phyloP scores from a whole-genome alignment of 73 alveolate species.

The Symbiodinium natans region DNA sequence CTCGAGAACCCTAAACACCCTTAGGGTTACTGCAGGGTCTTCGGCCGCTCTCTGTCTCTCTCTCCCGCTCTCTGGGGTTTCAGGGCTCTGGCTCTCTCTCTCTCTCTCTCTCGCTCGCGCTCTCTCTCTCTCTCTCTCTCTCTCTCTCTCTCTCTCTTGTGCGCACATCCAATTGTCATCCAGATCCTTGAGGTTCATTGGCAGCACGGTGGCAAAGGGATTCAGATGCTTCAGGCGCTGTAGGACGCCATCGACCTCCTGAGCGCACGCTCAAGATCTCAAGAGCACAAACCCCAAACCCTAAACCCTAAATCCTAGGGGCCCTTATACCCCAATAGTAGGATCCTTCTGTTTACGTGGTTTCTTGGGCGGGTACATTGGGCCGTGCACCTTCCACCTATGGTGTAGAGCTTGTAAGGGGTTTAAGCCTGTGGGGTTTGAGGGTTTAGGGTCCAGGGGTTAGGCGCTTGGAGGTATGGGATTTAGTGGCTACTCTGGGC shows the following conservation, averaged over 20 bases:
- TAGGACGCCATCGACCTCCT: neutral
- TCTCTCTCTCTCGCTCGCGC: too few species aligned
- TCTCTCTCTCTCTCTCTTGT: too few species aligned
- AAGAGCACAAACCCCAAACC: too few species aligned
- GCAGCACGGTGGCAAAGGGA: neutral
- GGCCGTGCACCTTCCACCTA: neutral
- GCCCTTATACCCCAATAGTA: neutral
- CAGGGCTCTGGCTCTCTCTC: too few species aligned
- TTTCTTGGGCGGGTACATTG: neutral
- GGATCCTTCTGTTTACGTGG: neutral
- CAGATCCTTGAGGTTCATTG: neutral
- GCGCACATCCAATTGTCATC: too few species aligned
- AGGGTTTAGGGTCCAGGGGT: neutral
- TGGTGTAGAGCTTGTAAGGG: neutral
- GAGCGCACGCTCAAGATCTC: neutral
- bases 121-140: too few species aligned
- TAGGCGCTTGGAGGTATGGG: neutral
- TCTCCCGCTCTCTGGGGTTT: too few species aligned
- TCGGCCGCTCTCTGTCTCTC: too few species aligned
- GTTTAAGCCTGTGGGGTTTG: neutral
- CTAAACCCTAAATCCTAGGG: too few species aligned
- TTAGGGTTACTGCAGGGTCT: too few species aligned
- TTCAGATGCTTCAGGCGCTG: neutral
- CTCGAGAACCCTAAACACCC: too few species aligned
- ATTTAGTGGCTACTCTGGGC: too few species aligned